Evolutionary conservation across 2,329 filamentous ascomycete species (phyloP), one percentile per base, ranked within the genome.

Genomic region (Allantophomopsis lycopodina): DNA sequence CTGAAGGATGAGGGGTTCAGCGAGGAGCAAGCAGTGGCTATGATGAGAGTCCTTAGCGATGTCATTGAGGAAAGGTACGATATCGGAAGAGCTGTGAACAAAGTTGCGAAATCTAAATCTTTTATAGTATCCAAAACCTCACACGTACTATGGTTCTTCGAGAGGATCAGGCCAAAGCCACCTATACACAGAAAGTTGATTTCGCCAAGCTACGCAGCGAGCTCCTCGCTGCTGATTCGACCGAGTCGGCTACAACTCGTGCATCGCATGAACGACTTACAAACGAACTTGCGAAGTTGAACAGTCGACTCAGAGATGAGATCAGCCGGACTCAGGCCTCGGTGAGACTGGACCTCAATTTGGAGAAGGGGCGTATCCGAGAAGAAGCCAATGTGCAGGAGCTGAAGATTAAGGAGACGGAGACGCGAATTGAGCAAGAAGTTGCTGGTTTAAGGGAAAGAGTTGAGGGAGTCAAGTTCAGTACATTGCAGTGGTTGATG

Each of bases 371-470:
- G 12, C 74, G 91, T 46, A 98, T 96, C 50, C 71, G 91, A 45
- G 91, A 98, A 63, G 91, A 98, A 67, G 87, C 88, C 14, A 93
- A 94, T 49, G 82, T 83, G 42, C 91, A 96, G 64, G 91, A 98
- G 61, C 76, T 98, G 62, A 93, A 94, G 67, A 86, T 98, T 54
- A 95, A 94, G 67, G 91, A 98, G 71, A 96, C 91, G 11, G 91
- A 98, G 66, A 94, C 88, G 42, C 80, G 93, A 62, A 96, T 98
- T 54, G 91, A 98, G 67, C 89, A 96, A 64, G 91, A 96, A 67
- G 87, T 91, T 40, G 89, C 89, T 32, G 82, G 83, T 23, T 60
- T 98, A 55, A 70, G 86, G 49, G 91, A 96, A 67, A 81, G 93
- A 63, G 70, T 98, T 36, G 91, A 98, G 65, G 83, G 86, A 49